Conservation (phyloP, 495 filamentous ascomycete species). For the Delitschia confertaspora region DNA sequence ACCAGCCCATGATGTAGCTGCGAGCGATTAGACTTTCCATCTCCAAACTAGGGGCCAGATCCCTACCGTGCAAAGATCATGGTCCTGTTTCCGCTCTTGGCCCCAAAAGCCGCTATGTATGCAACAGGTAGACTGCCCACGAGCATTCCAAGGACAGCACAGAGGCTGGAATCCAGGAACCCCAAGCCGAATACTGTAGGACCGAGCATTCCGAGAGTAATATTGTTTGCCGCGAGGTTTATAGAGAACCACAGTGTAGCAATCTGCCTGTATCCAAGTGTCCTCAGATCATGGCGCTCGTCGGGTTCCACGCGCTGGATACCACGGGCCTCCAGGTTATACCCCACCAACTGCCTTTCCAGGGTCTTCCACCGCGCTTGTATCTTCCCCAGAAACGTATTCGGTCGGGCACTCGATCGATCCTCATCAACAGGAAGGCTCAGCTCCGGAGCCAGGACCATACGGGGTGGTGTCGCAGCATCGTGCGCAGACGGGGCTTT, state of each 20-base stretch:
- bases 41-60: neutral
- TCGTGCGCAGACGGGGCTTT: conserved; percentile 5
- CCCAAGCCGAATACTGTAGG: conserved; percentile 59
- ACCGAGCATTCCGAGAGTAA: conserved; percentile 63
- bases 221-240: conserved; percentile 69
- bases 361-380: conserved; percentile 20
- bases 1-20: conserved; percentile 67
- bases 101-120: conserved; percentile 68
- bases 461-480: conserved; percentile 24
- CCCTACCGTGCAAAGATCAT: conserved; percentile 53
- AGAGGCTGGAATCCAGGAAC: conserved; percentile 57
- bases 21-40: too few species aligned
- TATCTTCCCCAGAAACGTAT: conserved; percentile 4
- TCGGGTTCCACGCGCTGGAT: conserved; percentile 56
- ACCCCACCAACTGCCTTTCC: conserved; percentile 30
- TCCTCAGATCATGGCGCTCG: conserved; percentile 50
- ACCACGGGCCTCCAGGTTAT: conserved; percentile 55
- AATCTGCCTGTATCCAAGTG: conserved; percentile 56
- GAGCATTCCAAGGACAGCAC: conserved; percentile 53
- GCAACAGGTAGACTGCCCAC: conserved; percentile 49
- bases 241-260: conserved; percentile 65
- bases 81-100: conserved; percentile 60
- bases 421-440: conserved; percentile 10
- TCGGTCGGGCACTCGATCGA: neutral
- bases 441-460: conserved; percentile 12